Evolutionary conservation across 768 basidiomycete species (phyloP), one percentile per base, ranked within the genome.

Genomic region (Pleurotus cornucopiae): DNA sequence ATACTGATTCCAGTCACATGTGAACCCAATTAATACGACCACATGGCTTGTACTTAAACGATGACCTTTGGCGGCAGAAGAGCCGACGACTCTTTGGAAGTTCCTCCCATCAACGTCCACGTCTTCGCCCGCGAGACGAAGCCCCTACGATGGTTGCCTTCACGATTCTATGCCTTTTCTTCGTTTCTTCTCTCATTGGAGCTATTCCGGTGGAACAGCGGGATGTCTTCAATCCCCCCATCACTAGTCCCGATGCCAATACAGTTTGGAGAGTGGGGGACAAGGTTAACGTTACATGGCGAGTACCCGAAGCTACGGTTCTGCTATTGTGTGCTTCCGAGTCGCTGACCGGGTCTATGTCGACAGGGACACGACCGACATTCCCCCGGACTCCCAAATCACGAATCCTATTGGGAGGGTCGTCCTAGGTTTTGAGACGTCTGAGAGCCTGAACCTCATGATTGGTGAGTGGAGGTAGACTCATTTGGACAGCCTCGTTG

Each of bases 201-300:
- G 72, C 74, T n/a, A 60, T 68, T 21, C 78, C 76, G 1, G 61
- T 80, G 38, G 57, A 56, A 52, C 60, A 64, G 57, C 71, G 79
- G 39, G 75, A 76, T 47, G 80, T 84, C 6, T 78, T 77, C 61
- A 72, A 62, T 9, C 84, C 84, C 0, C 72, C 66, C 52, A 81
- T 86, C 65, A 76, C 71, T 14, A 72, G 65, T 45, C 84, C 85
- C 1, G 70, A 71, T 23, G 65, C 68, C 11, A 63, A 62, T 14
- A 75, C 79, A 1, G 71, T 81, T 14, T 87, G 85, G 85, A 65
- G 63, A 9, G 69, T 75, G 16, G 84, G 84, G 1, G 57, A 71
- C 6, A 69, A 60, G 2, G 74, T 77, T 58, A 75, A 67, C 14
- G 82, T 85, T 48, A 77, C 76, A 5, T 87, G 84, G 85, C 83